Evolutionary conservation across 78 protist genomes (phyloP).

Genomic region (Tieghemostelium lacteum): DNA sequence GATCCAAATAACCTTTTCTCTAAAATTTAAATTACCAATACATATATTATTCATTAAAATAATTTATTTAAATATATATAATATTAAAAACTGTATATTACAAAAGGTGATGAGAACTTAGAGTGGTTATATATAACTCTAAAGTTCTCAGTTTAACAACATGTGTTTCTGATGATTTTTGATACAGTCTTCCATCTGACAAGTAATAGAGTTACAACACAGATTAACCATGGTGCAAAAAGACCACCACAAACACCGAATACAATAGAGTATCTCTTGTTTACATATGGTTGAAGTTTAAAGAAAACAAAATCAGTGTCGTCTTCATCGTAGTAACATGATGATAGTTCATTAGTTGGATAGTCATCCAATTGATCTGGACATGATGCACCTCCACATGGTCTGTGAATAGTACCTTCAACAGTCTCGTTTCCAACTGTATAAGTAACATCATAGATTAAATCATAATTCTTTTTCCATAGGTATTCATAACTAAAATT

Average conservation of each 20-base stretch:
- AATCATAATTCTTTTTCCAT: conserved; percentile 43
- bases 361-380: conserved; percentile 28
- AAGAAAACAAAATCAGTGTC: conserved; percentile 44
- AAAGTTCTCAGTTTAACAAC: no score
- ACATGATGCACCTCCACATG: conserved; percentile 28
- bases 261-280: conserved; percentile 25
- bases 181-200: not conserved
- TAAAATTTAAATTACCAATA: not conserved
- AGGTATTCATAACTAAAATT: conserved; percentile 16
- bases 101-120: no score
- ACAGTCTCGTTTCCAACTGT: not conserved
- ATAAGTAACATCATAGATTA: conserved; percentile 22
- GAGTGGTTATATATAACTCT: no score
- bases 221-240: conserved; percentile 61
- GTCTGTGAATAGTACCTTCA: conserved; percentile 4
- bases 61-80: no score
- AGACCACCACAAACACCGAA: conserved; percentile 72
- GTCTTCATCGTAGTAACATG: conserved; percentile 42
- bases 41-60: no score
- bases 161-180: not conserved
- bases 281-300: conserved; percentile 13
- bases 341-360: not conserved
- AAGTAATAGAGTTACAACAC: not conserved
- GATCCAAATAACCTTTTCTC: conserved; percentile 6
- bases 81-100: no score